phyloP scores from a whole-genome alignment of 345 rosid genomes.

The Xanthoceras sorbifolium region DNA sequence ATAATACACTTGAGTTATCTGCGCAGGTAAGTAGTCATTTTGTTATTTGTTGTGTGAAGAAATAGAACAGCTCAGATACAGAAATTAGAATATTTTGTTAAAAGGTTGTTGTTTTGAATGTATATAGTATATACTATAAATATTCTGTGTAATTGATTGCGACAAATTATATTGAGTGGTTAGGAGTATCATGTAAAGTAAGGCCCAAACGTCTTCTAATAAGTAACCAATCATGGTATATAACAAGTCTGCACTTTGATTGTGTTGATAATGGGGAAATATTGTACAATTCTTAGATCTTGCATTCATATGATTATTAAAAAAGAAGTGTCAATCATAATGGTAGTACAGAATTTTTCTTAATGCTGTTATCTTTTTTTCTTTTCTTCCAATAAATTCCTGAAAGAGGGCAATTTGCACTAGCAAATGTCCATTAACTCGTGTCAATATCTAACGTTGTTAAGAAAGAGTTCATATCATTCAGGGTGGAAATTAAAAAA shows the following conservation, averaged over 20 bases:
- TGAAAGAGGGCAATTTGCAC: background rate
- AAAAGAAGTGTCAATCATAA: background rate
- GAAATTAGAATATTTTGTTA: background rate
- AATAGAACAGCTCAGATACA: background rate
- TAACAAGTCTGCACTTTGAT: background rate
- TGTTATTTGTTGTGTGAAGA: background rate
- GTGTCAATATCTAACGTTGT: background rate
- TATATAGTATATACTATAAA: background rate
- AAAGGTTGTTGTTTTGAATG: background rate
- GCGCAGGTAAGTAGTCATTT: constrained; percentile 36
- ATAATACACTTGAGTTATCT: constrained; percentile 18
- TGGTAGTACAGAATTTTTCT: background rate
- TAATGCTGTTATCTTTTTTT: no score
- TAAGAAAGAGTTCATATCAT: background rate
- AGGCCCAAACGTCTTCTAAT: background rate
- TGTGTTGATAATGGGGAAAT: background rate
- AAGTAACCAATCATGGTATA: background rate
- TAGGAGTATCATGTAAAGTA: background rate
- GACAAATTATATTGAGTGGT: background rate
- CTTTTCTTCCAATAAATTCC: background rate
- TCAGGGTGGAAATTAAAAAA: background rate
- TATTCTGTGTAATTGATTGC: background rate
- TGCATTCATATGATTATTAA: background rate
- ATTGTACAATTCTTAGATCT: background rate
- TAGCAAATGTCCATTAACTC: background rate